Evolutionary conservation across 208 protist species (phyloP).

Genomic region (Crithidia brevicula): DNA sequence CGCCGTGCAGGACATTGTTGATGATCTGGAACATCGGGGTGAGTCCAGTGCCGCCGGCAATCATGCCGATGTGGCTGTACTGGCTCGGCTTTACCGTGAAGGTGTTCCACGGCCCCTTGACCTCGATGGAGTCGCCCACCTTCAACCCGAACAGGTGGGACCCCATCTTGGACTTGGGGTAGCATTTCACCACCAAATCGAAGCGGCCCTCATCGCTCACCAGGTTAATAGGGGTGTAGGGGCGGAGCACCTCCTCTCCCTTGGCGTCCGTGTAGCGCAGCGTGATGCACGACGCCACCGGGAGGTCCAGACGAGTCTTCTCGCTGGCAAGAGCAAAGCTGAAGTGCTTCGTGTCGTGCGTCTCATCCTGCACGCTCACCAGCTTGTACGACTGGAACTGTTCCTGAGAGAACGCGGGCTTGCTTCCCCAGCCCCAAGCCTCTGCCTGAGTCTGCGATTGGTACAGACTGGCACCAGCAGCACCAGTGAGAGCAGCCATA

Average conservation of each 20-base stretch:
- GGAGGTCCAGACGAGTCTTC: slow-evolving; percentile 44
- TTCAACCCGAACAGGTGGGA: slow-evolving; percentile 85
- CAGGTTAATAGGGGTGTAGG: slow-evolving; percentile 81
- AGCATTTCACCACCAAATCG: slow-evolving; percentile 83
- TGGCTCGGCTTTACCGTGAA: slow-evolving; percentile 68
- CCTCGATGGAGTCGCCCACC: slow-evolving; percentile 82
- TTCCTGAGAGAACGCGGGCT: slow-evolving; percentile 61
- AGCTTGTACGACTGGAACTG: slow-evolving; percentile 71
- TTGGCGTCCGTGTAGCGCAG: slow-evolving; percentile 59
- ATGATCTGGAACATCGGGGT: slow-evolving; percentile 91
- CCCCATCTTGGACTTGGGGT: slow-evolving; percentile 89
- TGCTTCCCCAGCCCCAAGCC: slow-evolving; percentile 25
- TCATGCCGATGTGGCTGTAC: slow-evolving; percentile 83
- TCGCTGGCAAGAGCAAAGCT: slow-evolving; percentile 55
- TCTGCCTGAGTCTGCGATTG: slow-evolving; percentile 26
- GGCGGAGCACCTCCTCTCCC: slow-evolving; percentile 69
- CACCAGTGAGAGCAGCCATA: slow-evolving; percentile 32
- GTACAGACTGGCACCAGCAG: slow-evolving; percentile 41
- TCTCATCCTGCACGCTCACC: slow-evolving; percentile 47
- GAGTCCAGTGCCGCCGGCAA: slow-evolving; percentile 90
- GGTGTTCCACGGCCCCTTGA: slow-evolving; percentile 78
- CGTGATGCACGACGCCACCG: slow-evolving; percentile 69
- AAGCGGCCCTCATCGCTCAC: slow-evolving; percentile 61
- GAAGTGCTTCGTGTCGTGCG: slow-evolving; percentile 74
- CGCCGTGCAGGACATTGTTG: slow-evolving; percentile 58